Evolutionary conservation across 2,329 filamentous ascomycete genomes (phyloP), one percentile per base, ranked within the genome.

Genomic region (Colletotrichum destructivum): DNA sequence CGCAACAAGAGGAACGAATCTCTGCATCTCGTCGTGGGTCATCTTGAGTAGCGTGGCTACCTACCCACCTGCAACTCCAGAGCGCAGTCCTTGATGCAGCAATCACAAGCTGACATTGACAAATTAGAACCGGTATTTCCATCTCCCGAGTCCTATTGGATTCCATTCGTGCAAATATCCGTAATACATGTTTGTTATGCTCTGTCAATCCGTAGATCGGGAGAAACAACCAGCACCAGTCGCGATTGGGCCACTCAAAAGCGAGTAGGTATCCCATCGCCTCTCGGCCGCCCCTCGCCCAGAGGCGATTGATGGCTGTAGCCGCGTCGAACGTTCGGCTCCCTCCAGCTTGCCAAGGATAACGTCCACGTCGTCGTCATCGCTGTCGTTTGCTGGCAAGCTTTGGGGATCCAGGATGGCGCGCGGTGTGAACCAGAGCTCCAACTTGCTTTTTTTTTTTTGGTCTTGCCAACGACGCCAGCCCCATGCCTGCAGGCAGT

Each of bases 31-130:
- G 35, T 38, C 35, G 35, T 11, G 9, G 35, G 35, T 38, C 35
- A 38, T 38, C 35, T 38, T 8, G 8, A 35, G 8, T 35, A 35
- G 31, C 9, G 35, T 8, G 31, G 35, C 35, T 38, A 38, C 35
- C 35, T 38, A 38, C 9, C 35, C 35, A 38, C 35, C 35, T 11
- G 35, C 8, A 9, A 38, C 35, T 8, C 8, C 35, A 38, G 35
- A 11, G 35, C 35, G 35, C 35, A 38, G 35, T 11, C 52, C 64
- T 71, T 63, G 64, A 13, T 60, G 55, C 55, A 49, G 47, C 55
- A 61, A 55, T 31, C 35, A 49, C 55, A 61, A 55, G 21, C 23
- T 59, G 40, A 44, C 65, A 38, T 38, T 68, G 59, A 69, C 52
- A 38, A 40, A 15, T 47, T 2, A 47, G 44, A 49, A 23, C 21